Evolutionary conservation across 2,329 filamentous ascomycete species (phyloP), one percentile per base, ranked within the genome.

Genomic region (Pseudodiploospora longispora): DNA sequence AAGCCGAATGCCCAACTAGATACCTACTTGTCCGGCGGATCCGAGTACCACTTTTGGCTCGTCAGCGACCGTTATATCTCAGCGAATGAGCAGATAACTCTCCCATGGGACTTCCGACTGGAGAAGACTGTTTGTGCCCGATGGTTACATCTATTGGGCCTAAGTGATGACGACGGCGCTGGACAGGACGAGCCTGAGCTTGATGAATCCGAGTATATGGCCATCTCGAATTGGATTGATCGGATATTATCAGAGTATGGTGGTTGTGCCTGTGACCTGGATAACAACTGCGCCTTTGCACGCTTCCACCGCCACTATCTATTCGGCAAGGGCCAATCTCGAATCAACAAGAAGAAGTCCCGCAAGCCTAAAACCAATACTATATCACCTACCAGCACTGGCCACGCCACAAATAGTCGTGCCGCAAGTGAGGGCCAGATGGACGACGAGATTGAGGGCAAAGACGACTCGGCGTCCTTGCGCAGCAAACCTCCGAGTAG

Each of bases 41-140:
- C 81, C 1, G 83, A 91, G 52, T 95, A 91, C 58, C 87, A 93
- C 59, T 95, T 97, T 62, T 96, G 91, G 78, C 83, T 96, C 50
- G 80, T 95, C 47, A 89, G 88, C 55, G 87, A 87, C 54, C 78
- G 85, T 42, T 75, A 83, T 33, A 89, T 97, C 44, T 65, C 74
- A 10, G 70, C 80, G 1, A 71, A 74, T 35, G 79, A 82, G 55
- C 78, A 81, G 55, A 79, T 77, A 55, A 87, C 72, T 28, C 76
- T 74, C 54, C 77, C 69, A 42, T 87, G 72, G 87, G 87, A 80
- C 58, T 91, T 74, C 65, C 78, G 64, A 52, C 76, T 75, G 52
- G 77, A 70, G 54, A 83, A 71, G 59, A 76, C 67, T 49, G 66
- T 71, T 2, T 69, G 70, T 43, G 61, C 66, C 4, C 71, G 76